Evolutionary conservation across 139 green algal genomes (phyloP).

Genomic region (Tetradesmus obliquus): DNA sequence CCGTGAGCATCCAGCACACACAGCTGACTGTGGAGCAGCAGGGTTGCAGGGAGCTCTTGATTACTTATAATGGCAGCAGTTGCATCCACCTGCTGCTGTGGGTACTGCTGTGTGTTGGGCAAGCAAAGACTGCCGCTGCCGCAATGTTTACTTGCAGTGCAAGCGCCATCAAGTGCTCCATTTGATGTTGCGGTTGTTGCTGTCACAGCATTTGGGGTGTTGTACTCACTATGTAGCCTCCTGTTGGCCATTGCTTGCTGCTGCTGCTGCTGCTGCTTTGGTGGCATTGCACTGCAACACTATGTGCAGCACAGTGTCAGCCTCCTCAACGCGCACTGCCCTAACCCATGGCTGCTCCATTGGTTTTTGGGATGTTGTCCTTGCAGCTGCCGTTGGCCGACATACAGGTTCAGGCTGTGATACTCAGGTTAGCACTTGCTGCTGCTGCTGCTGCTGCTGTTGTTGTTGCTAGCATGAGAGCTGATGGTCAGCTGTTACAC

Average conservation of each 20-base stretch:
- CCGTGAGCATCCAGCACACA: neutral
- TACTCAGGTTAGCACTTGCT: neutral
- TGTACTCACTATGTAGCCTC: neutral
- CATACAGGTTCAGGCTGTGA: neutral
- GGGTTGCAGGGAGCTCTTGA: neutral
- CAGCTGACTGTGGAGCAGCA: neutral
- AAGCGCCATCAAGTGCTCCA: neutral
- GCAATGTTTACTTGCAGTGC: neutral
- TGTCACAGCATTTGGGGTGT: too few relatives aligned
- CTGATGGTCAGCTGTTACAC: too few relatives aligned
- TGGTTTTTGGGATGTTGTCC: too few relatives aligned
- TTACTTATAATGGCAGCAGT: neutral
- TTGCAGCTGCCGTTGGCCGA: neutral
- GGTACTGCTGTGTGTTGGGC: neutral
- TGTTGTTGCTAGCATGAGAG: too few relatives aligned
- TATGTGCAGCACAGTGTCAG: neutral
- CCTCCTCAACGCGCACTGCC: neutral
- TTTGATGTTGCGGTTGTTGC: too few relatives aligned
- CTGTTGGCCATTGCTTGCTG: neutral
- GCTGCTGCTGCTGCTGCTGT: neutral
- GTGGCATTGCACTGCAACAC: neutral
- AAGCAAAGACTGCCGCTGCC: neutral
- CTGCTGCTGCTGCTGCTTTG: neutral
- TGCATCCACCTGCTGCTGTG: neutral
- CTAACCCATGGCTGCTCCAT: neutral